Evolutionary conservation across 2,329 filamentous ascomycete species (phyloP).

Genomic region (Aspergillus novofumigatus): DNA sequence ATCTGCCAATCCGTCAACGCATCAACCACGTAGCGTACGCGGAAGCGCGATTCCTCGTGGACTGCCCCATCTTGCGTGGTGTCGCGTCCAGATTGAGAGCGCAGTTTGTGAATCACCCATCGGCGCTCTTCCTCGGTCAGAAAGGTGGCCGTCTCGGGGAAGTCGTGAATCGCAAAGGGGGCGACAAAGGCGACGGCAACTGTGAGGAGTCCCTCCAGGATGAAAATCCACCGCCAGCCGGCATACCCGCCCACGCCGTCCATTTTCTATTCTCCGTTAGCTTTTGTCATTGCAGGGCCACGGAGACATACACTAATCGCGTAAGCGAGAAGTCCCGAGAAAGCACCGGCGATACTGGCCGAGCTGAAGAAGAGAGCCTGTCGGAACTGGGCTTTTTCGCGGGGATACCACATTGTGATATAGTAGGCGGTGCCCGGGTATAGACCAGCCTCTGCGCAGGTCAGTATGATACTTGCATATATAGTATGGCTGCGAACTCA

Average conservation of each 20-base stretch:
- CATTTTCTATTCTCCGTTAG: constrained; percentile 37
- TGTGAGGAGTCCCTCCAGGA: constrained; percentile 47
- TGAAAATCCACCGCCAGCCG: constrained; percentile 51
- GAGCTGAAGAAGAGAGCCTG: constrained; percentile 47
- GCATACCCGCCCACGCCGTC: constrained; percentile 44
- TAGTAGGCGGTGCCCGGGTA: constrained; percentile 45
- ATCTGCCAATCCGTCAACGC: constrained; percentile 43
- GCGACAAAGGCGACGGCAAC: constrained; percentile 40
- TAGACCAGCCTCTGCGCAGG: constrained; percentile 35
- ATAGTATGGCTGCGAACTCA: not conserved
- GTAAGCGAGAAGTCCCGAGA: constrained; percentile 50
- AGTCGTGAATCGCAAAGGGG: constrained; percentile 46
- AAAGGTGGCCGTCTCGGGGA: constrained; percentile 42
- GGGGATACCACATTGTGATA: constrained; percentile 45
- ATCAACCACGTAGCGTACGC: constrained; percentile 36
- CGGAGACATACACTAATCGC: constrained; percentile 42
- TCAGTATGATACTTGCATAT: not conserved
- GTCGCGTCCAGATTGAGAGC: constrained; percentile 30
- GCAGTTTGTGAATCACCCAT: constrained; percentile 36
- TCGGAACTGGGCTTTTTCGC: constrained; percentile 41
- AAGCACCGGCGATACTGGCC: constrained; percentile 48
- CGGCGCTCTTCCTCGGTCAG: constrained; percentile 38
- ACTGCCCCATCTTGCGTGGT: constrained; percentile 19
- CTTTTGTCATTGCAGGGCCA: constrained; percentile 14
- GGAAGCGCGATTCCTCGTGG: constrained; percentile 30